Evolutionary conservation across 345 rosid species (phyloP), one percentile per base, ranked within the genome.

Genomic region (Brassica rapa): DNA sequence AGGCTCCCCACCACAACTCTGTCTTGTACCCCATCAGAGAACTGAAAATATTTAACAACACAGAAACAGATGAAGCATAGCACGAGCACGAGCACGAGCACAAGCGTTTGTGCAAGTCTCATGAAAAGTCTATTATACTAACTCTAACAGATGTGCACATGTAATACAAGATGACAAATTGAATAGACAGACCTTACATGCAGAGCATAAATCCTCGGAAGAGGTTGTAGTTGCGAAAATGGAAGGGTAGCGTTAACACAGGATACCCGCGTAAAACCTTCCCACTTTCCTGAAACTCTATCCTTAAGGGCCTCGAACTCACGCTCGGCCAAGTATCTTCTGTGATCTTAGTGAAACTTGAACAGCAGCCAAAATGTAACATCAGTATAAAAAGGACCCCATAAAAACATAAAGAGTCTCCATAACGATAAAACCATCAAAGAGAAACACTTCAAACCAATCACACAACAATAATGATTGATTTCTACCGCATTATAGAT

Each of bases 231-330:
- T 21, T 89, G 90, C 0, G 92, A 86, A 49, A 86, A 72, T 2
- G 97, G 98, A 70, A 94, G 91, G 10, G 93, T 84, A 12, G 97
- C 92, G 71, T 92, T 92, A 69, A 94, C 79, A 85, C 98, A 92
- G 51, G 97, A 86, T 5, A 94, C 97, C 51, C 85, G 83, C 21
- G 71, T 77, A 73, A 90, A 92, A 6, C 92, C 92, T n/a, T 82
- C 82, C 70, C 93, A 85, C 82, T 84, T 86, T 60, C 98, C 95
- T 55, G 91, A 83, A 69, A 86, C 46, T 3, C 97, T 89, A 76
- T 92, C 98, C 85, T 91, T 92, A 14, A 89, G 77, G 12, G 97
- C 97, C 77, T 89, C 98, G 16, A 90, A 94, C 79, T 94, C 98
- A 46, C 86, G 93, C 85, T 89, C 93, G 12, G 90, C 91, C 87